Percentiles rank a stretch among this genome's conserved stretches.
These are phyloP conservation scores for Scedosporium aurantiacum DNA, from an alignment of 2,329 filamentous ascomycete genomes.

Conservation along the genomic window DNA sequence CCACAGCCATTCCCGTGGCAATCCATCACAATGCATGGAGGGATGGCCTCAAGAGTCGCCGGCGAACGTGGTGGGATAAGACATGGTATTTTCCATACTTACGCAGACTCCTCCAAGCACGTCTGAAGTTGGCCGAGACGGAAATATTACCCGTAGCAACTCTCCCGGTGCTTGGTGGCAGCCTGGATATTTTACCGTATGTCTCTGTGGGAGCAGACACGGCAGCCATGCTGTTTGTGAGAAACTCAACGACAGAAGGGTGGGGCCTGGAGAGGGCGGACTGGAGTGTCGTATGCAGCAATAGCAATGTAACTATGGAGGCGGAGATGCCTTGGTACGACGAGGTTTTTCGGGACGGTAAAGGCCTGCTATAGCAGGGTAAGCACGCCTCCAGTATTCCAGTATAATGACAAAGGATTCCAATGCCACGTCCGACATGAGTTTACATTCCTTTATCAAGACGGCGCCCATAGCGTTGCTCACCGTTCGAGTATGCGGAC, in stretches of 20 bases:
- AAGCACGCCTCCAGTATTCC: not conserved
- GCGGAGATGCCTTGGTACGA: not conserved
- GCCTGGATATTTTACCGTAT: not conserved
- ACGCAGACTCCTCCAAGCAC: conserved; percentile 10
- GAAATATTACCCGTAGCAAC: not conserved
- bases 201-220: not conserved
- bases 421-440: no score
- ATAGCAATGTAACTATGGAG: not conserved
- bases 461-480: no score
- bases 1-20: conserved; percentile 12
- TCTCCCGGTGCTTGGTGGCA: not conserved
- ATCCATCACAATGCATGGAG: conserved; percentile 15
- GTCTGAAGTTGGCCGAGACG: not conserved
- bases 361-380: not conserved
- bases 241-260: not conserved
- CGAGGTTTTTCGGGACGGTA: not conserved
- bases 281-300: not conserved
- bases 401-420: no score
- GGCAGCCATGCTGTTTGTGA: not conserved
- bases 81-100: conserved; percentile 16
- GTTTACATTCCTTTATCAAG: no score
- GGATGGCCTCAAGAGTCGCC: conserved; percentile 13
- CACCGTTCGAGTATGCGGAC: no score
- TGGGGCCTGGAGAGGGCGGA: not conserved
- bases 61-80: conserved; percentile 15